A percentile compares a stretch with the other conserved stretches of the same genome.
phyloP scores from a whole-genome alignment of 1,139 yeast genomes.

The Yamadazyma taylorii region DNA sequence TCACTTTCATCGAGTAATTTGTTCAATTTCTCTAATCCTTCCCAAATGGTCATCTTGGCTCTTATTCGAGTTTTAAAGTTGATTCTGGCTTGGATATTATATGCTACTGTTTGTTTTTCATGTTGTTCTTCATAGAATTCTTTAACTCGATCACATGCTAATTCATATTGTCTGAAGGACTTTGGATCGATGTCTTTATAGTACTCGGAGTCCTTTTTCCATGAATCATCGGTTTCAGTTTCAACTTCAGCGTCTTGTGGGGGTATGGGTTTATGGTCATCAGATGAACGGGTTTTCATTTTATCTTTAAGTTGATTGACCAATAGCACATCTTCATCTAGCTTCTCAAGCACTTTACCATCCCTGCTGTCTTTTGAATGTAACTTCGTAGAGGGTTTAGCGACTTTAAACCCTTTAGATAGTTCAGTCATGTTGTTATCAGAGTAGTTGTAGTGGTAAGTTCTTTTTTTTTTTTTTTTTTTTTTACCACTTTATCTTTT shows the following conservation, averaged over 20 bases:
- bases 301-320: conserved; percentile 30
- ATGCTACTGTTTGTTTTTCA: conserved; percentile 69
- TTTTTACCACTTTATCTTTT: too few species aligned
- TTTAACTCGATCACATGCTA: conserved; percentile 69
- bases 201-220: conserved; percentile 31
- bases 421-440: too few species aligned
- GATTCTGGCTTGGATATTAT: conserved; percentile 68
- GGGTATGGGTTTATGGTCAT: background rate
- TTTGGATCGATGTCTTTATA: conserved; percentile 40
- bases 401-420: background rate
- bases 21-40: conserved; percentile 62
- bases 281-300: conserved; percentile 6
- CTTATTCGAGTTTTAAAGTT: conserved; percentile 66
- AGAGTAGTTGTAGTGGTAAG: too few species aligned
- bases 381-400: background rate
- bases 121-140: conserved; percentile 70
- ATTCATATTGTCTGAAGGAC: conserved; percentile 62
- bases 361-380: conserved; percentile 5
- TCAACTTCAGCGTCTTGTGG: too few species aligned
- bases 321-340: conserved; percentile 37
- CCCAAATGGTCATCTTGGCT: conserved; percentile 73
- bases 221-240: conserved; percentile 9
- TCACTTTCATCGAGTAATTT: conserved; percentile 69
- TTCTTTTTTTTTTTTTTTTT: too few species aligned
- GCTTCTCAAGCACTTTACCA: conserved; percentile 30